Evolutionary conservation across 2,329 filamentous ascomycete species (phyloP).

Genomic region (Monascus ruber): DNA sequence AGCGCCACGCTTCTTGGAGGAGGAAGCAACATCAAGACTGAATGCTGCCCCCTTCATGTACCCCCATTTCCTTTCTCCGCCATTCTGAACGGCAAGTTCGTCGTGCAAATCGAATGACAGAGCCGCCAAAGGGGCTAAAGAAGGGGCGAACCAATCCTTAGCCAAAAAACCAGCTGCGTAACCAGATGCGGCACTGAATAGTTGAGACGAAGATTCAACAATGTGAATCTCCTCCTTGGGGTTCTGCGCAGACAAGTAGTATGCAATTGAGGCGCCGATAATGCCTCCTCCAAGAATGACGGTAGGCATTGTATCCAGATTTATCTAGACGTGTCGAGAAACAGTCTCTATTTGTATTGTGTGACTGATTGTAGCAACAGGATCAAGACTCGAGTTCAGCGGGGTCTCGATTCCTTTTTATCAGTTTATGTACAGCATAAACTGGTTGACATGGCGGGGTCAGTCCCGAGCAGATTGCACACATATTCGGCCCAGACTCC

Average conservation of each 20-base stretch:
- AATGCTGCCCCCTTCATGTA: slow-evolving; percentile 50
- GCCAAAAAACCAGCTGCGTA: slow-evolving; percentile 65
- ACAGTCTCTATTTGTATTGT: too few species aligned
- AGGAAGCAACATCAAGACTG: slow-evolving; percentile 36
- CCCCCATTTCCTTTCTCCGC: slow-evolving; percentile 49
- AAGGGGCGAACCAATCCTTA: slow-evolving; percentile 56
- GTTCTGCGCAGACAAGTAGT: slow-evolving; percentile 48
- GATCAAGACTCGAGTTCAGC: too few species aligned
- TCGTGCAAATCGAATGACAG: slow-evolving; percentile 61
- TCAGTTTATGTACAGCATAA: too few species aligned
- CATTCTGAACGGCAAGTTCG: slow-evolving; percentile 48
- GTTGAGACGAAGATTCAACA: slow-evolving; percentile 44
- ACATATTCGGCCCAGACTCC: too few species aligned
- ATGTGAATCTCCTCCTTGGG: slow-evolving; percentile 40
- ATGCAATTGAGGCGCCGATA: slow-evolving; percentile 60
- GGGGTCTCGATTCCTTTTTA: too few species aligned
- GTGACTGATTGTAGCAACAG: too few species aligned
- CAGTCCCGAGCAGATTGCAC: too few species aligned
- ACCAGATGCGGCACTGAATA: slow-evolving; percentile 65
- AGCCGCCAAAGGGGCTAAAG: slow-evolving; percentile 47
- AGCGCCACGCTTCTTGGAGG: slow-evolving; percentile 27
- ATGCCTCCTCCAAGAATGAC: slow-evolving; percentile 61
- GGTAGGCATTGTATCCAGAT: slow-evolving; percentile 34
- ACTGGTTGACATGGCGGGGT: too few species aligned
- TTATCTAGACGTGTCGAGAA: too few species aligned